Base-by-base conservation (phyloP, 2,329 filamentous ascomycete species). In the Esteya vermicola region DNA sequence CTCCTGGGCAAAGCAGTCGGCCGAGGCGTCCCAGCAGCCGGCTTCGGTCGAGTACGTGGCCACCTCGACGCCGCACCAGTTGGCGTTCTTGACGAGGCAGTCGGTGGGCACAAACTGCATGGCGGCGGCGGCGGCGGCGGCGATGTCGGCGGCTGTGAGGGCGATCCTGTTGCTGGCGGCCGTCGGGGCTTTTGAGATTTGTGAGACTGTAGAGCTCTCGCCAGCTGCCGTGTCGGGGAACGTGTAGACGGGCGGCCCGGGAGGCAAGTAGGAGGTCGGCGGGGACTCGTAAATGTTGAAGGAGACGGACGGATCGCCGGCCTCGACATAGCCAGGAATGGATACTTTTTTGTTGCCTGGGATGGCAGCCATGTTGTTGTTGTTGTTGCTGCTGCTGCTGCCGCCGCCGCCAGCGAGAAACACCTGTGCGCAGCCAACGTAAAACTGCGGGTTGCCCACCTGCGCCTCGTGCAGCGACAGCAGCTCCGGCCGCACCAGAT, bases 401-500 rank as follows among this genome's bases (percentile, higher is more conserved):
- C 14, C 20, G 10, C 12, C 51, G 20, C 40, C 72, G 14, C 20
- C 22, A 9, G 20, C 51, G 36, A 86, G 56, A 52, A 72, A 81
- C 46, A 85, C 63, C 57, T 86, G 81, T 2, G 78, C 78, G 54
- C 81, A 86, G 38, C 78, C 75, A 38, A 71, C 62, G 54, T 81
- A 86, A 59, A 82, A 82, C 55, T 86, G 80, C n/a, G 81, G 75
- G 42, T 79, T 67, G 9, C 59, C 61, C 23, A 64, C 58, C 44
- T 66, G 57, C 9, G 75, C 77, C 36, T 73, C 61, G 50, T 85
- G 81, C 28, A 86, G 67, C 2, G 80, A 75, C 21, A 85, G 61
- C 9, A 84, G 57, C 59, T 86, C 81, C 1, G 77, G 70, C 10
- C 82, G 72, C 28, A 79, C 68, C n/a, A 85, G 70, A 55, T 85